Evolutionary conservation across 148 eudicot genomes (phyloP), one percentile per base, ranked within the genome.

Genomic region (Amaranthus cruentus): DNA sequence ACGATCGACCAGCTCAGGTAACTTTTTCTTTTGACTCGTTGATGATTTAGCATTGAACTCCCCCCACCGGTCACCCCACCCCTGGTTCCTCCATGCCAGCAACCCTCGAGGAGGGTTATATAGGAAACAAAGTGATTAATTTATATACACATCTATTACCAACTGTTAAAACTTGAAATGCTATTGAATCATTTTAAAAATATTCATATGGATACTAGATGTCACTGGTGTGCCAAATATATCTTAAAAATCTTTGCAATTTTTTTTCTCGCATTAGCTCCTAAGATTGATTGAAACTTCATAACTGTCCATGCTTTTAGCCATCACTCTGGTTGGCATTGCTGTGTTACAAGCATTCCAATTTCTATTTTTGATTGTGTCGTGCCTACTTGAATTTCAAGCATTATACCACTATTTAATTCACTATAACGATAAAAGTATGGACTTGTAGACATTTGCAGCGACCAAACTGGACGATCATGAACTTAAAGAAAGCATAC

Each of bases 1-100:
- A 83, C 62, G 89, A 84, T 47, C 93, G 98, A 57, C 96, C 98
- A 71, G 98, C 98, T 82, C 98, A 94, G 85, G 98, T 93, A 85
- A 74, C 47, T 71, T 68, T 68, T 44, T 10, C 3, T 43, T 38
- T 42, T 46, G n/a, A 7, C 66, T 42, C 62, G 69, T 55, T 67
- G 46, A 21, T 28, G 15, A 44, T 18, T 69, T 15, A 43, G 70
- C 60, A 68, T 14, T 21, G n/a, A 47, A 56, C 69, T 7, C 13
- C 69, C 10, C 69, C 3, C 28, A 28, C 38, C 38, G 38, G 0
- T 28, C 38, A 28, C 38, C 38, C 38, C 38, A 28, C 38, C 38
- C 38, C 38, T 2, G 38, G 38, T 28, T 28, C 52, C 13, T 6
- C 6, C 28, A 47, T 3, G 15, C 38, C 38, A 2, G 38, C 38